Evolutionary conservation across 805 yeast genomes (phyloP).

Genomic region (Starmera amethionina): DNA sequence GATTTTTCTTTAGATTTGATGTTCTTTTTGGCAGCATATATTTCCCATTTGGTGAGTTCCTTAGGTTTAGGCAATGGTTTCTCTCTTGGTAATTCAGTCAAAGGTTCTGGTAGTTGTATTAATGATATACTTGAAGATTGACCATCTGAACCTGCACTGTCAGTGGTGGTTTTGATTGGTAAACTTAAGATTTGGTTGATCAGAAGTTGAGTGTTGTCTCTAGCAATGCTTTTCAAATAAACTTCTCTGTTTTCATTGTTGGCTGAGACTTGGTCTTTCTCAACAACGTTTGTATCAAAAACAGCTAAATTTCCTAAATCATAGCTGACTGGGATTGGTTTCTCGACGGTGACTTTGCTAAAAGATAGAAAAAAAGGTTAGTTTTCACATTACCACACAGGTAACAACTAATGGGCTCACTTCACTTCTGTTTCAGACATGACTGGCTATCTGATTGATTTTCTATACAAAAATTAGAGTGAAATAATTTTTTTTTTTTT

Average conservation of each 20-base stretch:
- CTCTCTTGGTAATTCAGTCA: conserved; percentile 80
- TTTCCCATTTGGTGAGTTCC: conserved; percentile 93
- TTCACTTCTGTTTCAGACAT: neutral
- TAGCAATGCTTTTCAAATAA: conserved; percentile 52
- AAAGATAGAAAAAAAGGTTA: neutral
- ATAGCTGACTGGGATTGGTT: conserved; percentile 78
- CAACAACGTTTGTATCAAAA: conserved; percentile 84
- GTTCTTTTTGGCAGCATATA: conserved; percentile 92
- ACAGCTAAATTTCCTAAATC: conserved; percentile 89
- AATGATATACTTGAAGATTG: conserved; percentile 69
- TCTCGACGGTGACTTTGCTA: conserved; percentile 73
- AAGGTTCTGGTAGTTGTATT: conserved; percentile 76
- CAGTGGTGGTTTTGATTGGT: conserved; percentile 84
- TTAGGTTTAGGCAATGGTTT: conserved; percentile 90
- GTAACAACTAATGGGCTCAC: neutral
- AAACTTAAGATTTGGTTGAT: conserved; percentile 84
- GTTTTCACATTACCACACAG: neutral
- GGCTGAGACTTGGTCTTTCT: conserved; percentile 40
- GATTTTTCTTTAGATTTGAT: conserved; percentile 82
- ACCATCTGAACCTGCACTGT: conserved; percentile 48
- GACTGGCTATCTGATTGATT: neutral
- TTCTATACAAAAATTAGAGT: neutral
- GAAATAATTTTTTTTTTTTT: neutral
- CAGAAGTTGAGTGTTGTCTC: conserved; percentile 89
- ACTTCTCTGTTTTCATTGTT: conserved; percentile 52